Percentiles rank a stretch among this genome's conserved stretches.
Evolutionary conservation across 495 filamentous ascomycete species (phyloP).

Genomic region (Hypoxylon subgilvum): DNA sequence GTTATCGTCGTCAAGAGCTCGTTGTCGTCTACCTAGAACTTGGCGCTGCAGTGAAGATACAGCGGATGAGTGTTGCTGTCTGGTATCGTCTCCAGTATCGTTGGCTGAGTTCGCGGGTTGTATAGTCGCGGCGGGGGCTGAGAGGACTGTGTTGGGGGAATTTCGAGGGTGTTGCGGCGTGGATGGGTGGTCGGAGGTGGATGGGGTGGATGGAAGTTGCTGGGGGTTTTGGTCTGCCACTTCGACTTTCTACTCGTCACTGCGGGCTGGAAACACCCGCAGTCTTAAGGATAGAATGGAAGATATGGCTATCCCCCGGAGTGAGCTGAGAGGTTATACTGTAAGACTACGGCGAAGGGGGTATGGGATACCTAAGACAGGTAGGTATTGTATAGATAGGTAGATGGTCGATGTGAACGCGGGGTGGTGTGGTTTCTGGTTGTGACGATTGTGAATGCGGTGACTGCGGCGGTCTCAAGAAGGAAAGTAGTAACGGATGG

Average conservation of each 20-base stretch:
- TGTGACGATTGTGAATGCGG: neutral
- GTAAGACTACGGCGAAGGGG: no score
- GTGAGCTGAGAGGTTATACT: slow-evolving; percentile 10
- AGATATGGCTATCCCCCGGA: slow-evolving; percentile 12
- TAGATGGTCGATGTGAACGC: slow-evolving; percentile 4
- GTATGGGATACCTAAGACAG: slow-evolving; percentile 7
- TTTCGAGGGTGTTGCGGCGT: slow-evolving; percentile 47
- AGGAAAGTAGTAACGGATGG: slow-evolving; percentile 10
- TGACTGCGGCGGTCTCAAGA: slow-evolving; percentile 3
- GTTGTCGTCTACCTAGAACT: slow-evolving; percentile 36
- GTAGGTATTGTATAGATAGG: slow-evolving; percentile 3
- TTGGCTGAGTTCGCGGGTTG: slow-evolving; percentile 18
- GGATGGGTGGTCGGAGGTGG: slow-evolving; percentile 53
- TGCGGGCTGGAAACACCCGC: slow-evolving; percentile 40
- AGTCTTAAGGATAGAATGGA: slow-evolving; percentile 28
- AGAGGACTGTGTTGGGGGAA: slow-evolving; percentile 47
- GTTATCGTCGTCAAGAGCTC: slow-evolving; percentile 29
- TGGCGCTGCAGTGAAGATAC: slow-evolving; percentile 29
- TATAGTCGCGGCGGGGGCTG: slow-evolving; percentile 41
- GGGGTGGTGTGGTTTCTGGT: neutral
- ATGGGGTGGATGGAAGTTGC: slow-evolving; percentile 37
- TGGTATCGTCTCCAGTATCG: slow-evolving; percentile 20
- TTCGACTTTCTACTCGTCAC: slow-evolving; percentile 45
- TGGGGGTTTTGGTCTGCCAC: slow-evolving; percentile 54
- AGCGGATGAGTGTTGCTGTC: slow-evolving; percentile 14